These are phyloP conservation scores for Coffea canephora DNA, from an alignment of 257 asterid species.

Conservation along the genomic window DNA sequence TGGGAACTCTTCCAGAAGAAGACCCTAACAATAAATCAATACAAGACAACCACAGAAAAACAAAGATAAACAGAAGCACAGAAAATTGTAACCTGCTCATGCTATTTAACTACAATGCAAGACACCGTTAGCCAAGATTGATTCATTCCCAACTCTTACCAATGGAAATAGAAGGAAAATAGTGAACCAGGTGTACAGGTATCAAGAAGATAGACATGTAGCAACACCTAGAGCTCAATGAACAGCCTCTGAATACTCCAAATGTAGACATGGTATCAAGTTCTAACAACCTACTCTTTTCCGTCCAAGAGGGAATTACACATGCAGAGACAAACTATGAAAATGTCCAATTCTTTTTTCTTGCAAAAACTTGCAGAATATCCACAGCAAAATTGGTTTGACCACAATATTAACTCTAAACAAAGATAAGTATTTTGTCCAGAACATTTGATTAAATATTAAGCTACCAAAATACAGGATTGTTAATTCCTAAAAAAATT, in stretches of 20 bases:
- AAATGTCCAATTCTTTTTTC: too few relatives aligned
- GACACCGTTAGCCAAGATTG: not conserved
- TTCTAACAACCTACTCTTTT: too few relatives aligned
- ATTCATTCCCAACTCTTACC: not conserved
- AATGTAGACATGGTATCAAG: too few relatives aligned
- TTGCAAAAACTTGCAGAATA: not conserved
- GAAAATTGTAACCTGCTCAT: not conserved
- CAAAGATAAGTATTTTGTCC: not conserved
- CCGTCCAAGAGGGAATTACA: too few relatives aligned
- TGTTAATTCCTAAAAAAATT: not conserved
- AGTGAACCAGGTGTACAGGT: not conserved
- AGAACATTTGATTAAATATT: not conserved
- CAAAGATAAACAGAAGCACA: not conserved
- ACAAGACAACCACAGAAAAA: not conserved
- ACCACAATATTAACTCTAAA: not conserved
- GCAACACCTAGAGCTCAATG: not conserved
- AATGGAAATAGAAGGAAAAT: not conserved
- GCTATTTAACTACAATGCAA: not conserved
- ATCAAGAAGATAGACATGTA: not conserved
- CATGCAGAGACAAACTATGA: too few relatives aligned
- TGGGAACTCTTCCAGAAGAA: constrained; percentile 5
- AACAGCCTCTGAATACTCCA: not conserved
- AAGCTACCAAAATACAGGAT: not conserved
- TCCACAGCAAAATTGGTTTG: not conserved
- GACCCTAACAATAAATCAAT: not conserved